These are phyloP conservation scores for Peniophora sp. DNA, from an alignment of 1,284 basidiomycete species.

Conservation along the genomic window DNA sequence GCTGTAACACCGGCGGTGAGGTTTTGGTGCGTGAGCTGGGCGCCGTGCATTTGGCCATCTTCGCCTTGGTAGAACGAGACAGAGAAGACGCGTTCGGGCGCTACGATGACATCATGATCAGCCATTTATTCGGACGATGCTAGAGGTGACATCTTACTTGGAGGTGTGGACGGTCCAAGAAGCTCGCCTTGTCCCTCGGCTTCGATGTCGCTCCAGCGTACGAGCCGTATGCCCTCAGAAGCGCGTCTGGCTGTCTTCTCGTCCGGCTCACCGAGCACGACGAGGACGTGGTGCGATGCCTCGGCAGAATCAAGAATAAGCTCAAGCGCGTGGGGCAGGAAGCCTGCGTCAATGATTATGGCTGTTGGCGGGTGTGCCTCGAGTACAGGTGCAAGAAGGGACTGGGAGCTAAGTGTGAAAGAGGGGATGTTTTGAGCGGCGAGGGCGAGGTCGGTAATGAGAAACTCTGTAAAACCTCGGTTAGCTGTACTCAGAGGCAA, in stretches of 20 bases:
- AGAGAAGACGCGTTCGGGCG: constrained; percentile 53
- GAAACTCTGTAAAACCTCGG: constrained; percentile 45
- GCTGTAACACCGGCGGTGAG: constrained; percentile 75
- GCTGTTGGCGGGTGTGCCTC: constrained; percentile 58
- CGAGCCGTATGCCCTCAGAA: constrained; percentile 41
- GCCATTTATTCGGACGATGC: neutral
- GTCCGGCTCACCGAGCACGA: constrained; percentile 57
- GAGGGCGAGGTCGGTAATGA: constrained; percentile 69
- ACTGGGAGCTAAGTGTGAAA: constrained; percentile 53
- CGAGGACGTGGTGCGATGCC: constrained; percentile 43
- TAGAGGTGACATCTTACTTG: constrained; percentile 20
- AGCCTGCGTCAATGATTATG: constrained; percentile 57
- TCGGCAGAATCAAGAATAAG: constrained; percentile 53
- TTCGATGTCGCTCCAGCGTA: constrained; percentile 60
- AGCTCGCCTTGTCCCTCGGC: constrained; percentile 46
- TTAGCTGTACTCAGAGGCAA: neutral
- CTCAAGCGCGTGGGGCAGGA: constrained; percentile 59
- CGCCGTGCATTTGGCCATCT: constrained; percentile 46
- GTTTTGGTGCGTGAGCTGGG: constrained; percentile 69
- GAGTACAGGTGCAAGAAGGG: constrained; percentile 51
- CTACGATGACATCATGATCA: constrained; percentile 24
- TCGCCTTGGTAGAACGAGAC: constrained; percentile 53
- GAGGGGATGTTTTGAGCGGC: constrained; percentile 65
- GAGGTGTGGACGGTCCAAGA: constrained; percentile 37
- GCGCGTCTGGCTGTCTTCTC: constrained; percentile 30